Percentiles rank a stretch among this genome's conserved stretches.
Conservation (phyloP, 768 basidiomycete genomes). For the Termitomyces sp. region DNA sequence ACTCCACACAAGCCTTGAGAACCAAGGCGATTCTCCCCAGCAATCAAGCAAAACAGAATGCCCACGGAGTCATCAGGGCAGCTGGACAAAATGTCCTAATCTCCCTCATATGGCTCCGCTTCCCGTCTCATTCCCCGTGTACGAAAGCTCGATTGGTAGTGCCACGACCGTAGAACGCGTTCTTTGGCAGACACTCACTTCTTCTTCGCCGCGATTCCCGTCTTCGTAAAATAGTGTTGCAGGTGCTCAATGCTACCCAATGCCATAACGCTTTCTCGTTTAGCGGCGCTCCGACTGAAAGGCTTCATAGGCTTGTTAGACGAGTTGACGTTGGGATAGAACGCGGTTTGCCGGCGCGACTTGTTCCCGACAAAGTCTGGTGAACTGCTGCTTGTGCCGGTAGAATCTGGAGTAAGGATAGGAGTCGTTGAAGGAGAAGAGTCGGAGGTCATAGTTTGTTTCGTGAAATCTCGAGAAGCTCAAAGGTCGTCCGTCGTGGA, state of each 20-base stretch:
- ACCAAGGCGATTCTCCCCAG: background rate
- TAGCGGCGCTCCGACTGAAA: conserved; percentile 87
- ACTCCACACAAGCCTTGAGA: background rate
- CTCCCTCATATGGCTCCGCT: background rate
- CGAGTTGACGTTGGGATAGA: conserved; percentile 72
- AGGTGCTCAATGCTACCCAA: conserved; percentile 95
- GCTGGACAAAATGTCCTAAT: background rate
- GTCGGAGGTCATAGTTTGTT: conserved; percentile 29
- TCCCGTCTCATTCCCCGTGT: background rate
- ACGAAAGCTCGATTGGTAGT: background rate
- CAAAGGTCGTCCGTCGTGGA: conserved; percentile 4
- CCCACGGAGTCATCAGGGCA: background rate
- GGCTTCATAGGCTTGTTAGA: conserved; percentile 74
- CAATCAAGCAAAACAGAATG: background rate
- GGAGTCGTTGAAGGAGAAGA: conserved; percentile 46
- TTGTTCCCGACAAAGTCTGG: conserved; percentile 31
- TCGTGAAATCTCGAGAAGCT: background rate
- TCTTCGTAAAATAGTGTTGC: conserved; percentile 92
- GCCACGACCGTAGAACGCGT: background rate
- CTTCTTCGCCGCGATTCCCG: conserved; percentile 67
- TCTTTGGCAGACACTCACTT: conserved; percentile 44
- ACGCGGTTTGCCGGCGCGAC: conserved; percentile 63
- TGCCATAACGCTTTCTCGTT: conserved; percentile 90
- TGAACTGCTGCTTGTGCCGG: conserved; percentile 30
- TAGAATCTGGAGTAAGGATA: conserved; percentile 58